phyloP scores from a whole-genome alignment of 306 rosid species.

The Acacia acuminata region DNA sequence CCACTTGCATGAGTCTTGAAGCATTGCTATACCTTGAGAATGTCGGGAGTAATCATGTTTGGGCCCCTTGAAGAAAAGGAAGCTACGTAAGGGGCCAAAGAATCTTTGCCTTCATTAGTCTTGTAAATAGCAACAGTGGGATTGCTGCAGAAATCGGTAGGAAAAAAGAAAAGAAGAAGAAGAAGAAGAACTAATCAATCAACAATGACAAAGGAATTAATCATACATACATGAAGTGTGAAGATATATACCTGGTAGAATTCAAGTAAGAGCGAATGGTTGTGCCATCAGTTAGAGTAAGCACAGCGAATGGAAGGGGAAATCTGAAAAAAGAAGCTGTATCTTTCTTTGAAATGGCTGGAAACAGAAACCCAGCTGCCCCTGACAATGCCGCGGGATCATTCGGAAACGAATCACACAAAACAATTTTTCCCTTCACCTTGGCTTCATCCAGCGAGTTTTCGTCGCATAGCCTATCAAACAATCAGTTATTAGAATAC shows the following conservation, averaged over 20 bases:
- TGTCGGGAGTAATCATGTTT: too few relatives aligned
- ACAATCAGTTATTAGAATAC: neutral
- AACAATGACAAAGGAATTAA: neutral
- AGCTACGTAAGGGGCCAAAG: too few relatives aligned
- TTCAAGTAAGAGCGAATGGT: neutral
- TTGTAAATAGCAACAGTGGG: too few relatives aligned
- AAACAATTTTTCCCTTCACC: slow-evolving; percentile 44
- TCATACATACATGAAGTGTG: neutral
- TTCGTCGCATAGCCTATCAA: neutral
- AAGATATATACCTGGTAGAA: neutral
- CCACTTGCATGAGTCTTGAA: too few relatives aligned
- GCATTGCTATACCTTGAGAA: neutral
- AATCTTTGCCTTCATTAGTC: too few relatives aligned
- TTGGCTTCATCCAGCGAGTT: slow-evolving; percentile 25
- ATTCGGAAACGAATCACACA: slow-evolving; percentile 20
- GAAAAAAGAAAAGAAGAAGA: too few relatives aligned
- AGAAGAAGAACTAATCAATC: neutral
- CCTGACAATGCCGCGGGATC: neutral
- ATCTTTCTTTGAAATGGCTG: neutral
- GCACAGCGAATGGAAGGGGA: slow-evolving; percentile 31
- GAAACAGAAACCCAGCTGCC: slow-evolving; percentile 32
- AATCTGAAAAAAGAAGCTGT: fast-evolving
- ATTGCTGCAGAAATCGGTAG: neutral
- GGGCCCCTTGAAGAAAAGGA: too few relatives aligned
- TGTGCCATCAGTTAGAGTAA: neutral